phyloP scores from a whole-genome alignment of 257 asterid genomes.

The Haberlea rhodopensis region DNA sequence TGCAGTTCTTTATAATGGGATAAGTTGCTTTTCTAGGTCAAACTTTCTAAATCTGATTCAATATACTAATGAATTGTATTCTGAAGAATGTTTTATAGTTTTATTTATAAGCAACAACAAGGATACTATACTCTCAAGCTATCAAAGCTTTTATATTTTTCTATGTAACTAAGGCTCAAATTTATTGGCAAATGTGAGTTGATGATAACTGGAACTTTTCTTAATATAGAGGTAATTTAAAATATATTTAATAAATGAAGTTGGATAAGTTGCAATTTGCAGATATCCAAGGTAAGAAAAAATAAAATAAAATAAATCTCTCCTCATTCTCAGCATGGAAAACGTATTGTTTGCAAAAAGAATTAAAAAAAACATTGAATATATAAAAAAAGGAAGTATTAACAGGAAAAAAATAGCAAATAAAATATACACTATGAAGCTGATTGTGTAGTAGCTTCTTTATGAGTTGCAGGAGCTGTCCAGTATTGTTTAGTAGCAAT shows the following conservation, averaged over 20 bases:
- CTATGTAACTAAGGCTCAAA: too few relatives aligned
- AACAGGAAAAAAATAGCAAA: constrained; percentile 17
- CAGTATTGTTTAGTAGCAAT: constrained; percentile 84
- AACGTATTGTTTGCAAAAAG: not conserved
- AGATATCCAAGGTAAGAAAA: not conserved
- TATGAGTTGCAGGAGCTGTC: constrained; percentile 61
- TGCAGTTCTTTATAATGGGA: not conserved
- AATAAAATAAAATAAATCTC: not conserved
- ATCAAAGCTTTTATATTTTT: too few relatives aligned
- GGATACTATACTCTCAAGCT: not conserved
- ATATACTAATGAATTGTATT: not conserved
- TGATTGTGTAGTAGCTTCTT: constrained; percentile 26
- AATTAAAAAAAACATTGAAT: constrained; percentile 1
- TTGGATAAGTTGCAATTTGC: too few relatives aligned
- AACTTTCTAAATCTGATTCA: not conserved
- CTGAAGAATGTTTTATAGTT: too few relatives aligned
- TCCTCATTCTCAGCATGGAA: too few relatives aligned
- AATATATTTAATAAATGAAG: too few relatives aligned
- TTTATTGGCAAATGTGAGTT: too few relatives aligned
- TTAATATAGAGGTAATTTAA: too few relatives aligned
- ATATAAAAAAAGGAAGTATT: constrained; percentile 15
- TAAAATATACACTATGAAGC: constrained; percentile 30
- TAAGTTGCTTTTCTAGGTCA: not conserved
- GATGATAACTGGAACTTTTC: not conserved
- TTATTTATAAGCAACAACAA: not conserved